These are phyloP conservation scores for Neohortaea acidophila DNA, from an alignment of 495 filamentous ascomycete genomes.

Conservation along the genomic window DNA sequence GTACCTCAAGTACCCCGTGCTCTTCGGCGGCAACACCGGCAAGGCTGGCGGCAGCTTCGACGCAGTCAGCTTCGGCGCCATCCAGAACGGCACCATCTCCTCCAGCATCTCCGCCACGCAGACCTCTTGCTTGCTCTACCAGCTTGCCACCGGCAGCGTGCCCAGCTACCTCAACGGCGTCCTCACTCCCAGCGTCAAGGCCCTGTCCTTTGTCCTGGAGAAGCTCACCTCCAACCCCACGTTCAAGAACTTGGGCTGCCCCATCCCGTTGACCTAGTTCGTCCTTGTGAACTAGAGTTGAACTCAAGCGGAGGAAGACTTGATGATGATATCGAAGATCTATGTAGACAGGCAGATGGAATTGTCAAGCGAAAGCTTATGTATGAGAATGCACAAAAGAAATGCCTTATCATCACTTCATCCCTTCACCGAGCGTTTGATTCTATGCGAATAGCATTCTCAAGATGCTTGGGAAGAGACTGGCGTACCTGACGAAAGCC, in stretches of 20 bases:
- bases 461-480: no score
- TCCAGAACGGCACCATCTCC: constrained; percentile 22
- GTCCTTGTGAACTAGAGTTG: no score
- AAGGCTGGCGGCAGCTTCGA: constrained; percentile 23
- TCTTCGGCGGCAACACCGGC: constrained; percentile 26
- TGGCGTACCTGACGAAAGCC: no score
- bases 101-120: constrained; percentile 9
- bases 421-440: no score
- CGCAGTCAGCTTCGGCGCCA: constrained; percentile 20
- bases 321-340: no score
- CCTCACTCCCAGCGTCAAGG: constrained; percentile 22
- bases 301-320: no score
- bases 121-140: constrained; percentile 26
- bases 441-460: no score
- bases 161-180: constrained; percentile 24
- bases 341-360: no score
- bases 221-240: constrained; percentile 18
- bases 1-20: constrained; percentile 27
- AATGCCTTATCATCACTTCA: no score
- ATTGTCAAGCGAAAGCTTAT: no score
- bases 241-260: constrained; percentile 25
- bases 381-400: no score
- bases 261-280: constrained; percentile 17
- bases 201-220: constrained; percentile 17
- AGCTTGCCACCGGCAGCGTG: constrained; percentile 24